Conservation (phyloP, 2,329 filamentous ascomycete species). For the Cladosporium sp. region DNA sequence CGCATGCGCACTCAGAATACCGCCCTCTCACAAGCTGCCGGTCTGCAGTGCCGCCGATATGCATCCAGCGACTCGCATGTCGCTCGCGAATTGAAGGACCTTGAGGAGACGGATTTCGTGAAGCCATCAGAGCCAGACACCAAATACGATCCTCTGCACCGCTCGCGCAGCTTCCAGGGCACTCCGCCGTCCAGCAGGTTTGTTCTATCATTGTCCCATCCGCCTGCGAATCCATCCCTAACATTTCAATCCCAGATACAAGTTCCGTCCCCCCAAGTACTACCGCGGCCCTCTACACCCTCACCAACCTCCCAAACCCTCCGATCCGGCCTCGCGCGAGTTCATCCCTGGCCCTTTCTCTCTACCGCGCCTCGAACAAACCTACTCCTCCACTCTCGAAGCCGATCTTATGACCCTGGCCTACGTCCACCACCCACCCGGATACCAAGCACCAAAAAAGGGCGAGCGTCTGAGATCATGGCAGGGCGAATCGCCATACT, state of each 20-base stretch:
- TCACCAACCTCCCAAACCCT: conserved; percentile 81
- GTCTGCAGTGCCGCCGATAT: conserved; percentile 32
- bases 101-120: conserved; percentile 52
- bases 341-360: conserved; percentile 92
- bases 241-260: conserved; percentile 60
- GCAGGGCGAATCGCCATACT: conserved; percentile 91
- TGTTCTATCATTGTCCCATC: neutral
- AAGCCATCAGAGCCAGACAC: conserved; percentile 22
- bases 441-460: conserved; percentile 60
- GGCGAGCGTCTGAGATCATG: conserved; percentile 74
- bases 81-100: conserved; percentile 35
- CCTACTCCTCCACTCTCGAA: conserved; percentile 82
- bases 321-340: conserved; percentile 82
- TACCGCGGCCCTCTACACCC: conserved; percentile 91
- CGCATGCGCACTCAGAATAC: conserved; percentile 27
- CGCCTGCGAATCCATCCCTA: conserved; percentile 19
- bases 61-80: conserved; percentile 27
- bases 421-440: conserved; percentile 83
- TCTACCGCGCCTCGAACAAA: conserved; percentile 82
- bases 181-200: conserved; percentile 57
- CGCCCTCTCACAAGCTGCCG: conserved; percentile 24
- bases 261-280: conserved; percentile 92
- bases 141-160: conserved; percentile 34
- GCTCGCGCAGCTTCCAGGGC: conserved; percentile 44
- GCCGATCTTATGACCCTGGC: conserved; percentile 84